phyloP scores from a whole-genome alignment of 2,329 filamentous ascomycete genomes.

The Cordyceps farinosa region DNA sequence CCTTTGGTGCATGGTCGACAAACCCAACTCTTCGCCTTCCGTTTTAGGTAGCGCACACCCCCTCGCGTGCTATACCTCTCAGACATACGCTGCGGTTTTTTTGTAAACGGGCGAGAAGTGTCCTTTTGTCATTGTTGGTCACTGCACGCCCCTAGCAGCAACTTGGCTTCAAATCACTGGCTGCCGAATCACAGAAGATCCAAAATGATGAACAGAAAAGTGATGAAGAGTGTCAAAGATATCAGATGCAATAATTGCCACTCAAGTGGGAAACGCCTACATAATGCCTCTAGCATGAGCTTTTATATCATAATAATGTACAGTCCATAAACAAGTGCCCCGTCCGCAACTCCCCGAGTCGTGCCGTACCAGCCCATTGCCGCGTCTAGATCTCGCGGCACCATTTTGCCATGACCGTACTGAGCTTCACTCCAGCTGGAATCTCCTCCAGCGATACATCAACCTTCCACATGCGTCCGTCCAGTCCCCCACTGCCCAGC shows the following conservation, averaged over 20 bases:
- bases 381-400: constrained; percentile 63
- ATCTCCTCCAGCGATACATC: constrained; percentile 80
- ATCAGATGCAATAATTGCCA: background rate
- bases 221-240: background rate
- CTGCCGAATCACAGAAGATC: background rate
- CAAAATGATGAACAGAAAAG: background rate
- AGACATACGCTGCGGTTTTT: background rate
- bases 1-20: background rate
- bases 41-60: background rate
- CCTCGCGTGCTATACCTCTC: background rate
- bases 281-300: background rate
- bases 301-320: constrained; percentile 2
- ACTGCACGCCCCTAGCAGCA: background rate
- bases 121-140: background rate
- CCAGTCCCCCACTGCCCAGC: constrained; percentile 50
- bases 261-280: background rate
- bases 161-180: background rate
- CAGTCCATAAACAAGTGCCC: background rate
- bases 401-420: constrained; percentile 64
- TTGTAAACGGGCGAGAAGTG: no score
- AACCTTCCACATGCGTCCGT: constrained; percentile 68
- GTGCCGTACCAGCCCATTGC: background rate
- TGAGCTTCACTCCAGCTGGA: constrained; percentile 56
- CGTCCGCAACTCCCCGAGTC: background rate
- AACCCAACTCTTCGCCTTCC: background rate